Evolutionary conservation across 768 basidiomycete genomes (phyloP).

Genomic region (Trametes cubensis): DNA sequence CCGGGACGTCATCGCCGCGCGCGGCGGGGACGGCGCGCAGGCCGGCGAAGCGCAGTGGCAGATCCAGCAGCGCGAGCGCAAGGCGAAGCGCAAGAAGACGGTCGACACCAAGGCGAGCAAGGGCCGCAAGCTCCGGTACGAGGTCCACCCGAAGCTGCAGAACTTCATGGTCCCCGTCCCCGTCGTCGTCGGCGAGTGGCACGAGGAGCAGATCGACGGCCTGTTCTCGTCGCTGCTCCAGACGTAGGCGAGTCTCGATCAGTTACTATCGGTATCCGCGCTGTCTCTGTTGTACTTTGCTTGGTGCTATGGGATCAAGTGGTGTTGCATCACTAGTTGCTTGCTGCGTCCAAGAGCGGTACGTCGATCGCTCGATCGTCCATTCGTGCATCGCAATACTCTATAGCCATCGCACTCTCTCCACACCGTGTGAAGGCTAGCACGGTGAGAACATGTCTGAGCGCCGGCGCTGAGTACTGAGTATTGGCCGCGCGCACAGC

Average conservation of each 20-base stretch:
- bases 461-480: no score
- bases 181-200: conserved; percentile 67
- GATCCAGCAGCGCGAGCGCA: conserved; percentile 64
- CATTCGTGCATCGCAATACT: no score
- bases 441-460: no score
- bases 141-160: conserved; percentile 93
- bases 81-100: conserved; percentile 68
- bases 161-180: conserved; percentile 96
- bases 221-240: conserved; percentile 84
- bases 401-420: no score
- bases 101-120: conserved; percentile 98
- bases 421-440: no score
- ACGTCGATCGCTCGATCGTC: no score
- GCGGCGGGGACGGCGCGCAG: conserved; percentile 41
- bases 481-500: no score
- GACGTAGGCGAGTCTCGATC: neutral
- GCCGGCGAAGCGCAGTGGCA: conserved; percentile 63
- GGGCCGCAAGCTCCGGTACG: conserved; percentile 92
- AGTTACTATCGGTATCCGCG: neutral
- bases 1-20: conserved; percentile 85
- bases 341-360: neutral
- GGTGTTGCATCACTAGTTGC: no score
- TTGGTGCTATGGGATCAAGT: conserved; percentile 1
- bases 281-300: neutral
- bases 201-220: conserved; percentile 96